These are phyloP conservation scores for Daphne laureola DNA, from an alignment of 441 rosid species.

Conservation along the genomic window DNA sequence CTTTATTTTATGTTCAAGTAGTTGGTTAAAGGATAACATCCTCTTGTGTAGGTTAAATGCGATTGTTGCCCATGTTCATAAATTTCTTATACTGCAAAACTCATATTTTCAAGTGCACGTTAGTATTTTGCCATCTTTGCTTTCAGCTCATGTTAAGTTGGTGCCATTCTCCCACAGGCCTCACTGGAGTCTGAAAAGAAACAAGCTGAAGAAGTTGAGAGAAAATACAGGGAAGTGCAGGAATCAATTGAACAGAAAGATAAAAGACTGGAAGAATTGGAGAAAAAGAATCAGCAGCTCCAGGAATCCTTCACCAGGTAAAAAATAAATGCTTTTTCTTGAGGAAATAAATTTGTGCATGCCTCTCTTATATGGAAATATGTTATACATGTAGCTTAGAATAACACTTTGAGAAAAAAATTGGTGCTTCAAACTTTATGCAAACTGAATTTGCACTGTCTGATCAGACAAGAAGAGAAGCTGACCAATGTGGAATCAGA, in stretches of 20 bases:
- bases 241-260: constrained; percentile 44
- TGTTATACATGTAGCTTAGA: not conserved
- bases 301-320: constrained; percentile 86
- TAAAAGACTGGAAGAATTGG: constrained; percentile 69
- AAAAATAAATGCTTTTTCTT: not conserved
- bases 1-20: too few species aligned
- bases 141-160: constrained; percentile 10
- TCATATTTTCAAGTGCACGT: too few species aligned
- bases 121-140: too few species aligned
- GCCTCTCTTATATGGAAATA: not conserved
- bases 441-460: constrained; percentile 12
- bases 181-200: constrained; percentile 62
- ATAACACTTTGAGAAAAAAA: too few species aligned
- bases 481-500: constrained; percentile 83
- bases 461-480: constrained; percentile 85
- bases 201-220: constrained; percentile 59
- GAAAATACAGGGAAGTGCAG: constrained; percentile 49
- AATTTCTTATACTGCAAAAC: too few species aligned
- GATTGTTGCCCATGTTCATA: too few species aligned
- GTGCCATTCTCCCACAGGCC: constrained; percentile 28
- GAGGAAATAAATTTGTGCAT: constrained; percentile 3
- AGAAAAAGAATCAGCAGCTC: constrained; percentile 65
- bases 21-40: too few species aligned
- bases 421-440: too few species aligned
- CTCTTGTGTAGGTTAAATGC: too few species aligned